Base-by-base conservation (phyloP, 805 yeast species). In the Torulaspora quercuum region DNA sequence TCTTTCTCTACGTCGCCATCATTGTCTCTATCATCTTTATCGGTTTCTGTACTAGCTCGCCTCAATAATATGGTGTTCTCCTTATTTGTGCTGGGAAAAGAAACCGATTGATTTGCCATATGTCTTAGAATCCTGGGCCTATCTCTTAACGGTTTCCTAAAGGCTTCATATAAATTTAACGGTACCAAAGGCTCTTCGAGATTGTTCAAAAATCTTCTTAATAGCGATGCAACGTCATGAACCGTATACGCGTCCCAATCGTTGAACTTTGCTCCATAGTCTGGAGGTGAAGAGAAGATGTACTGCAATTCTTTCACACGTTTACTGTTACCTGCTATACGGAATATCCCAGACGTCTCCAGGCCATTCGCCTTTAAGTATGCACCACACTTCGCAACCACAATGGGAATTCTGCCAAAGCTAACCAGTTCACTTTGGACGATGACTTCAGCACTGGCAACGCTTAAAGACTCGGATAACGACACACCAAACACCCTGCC, bases 351-450 rank as follows among this genome's bases (percentile, higher is more conserved):
- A 58, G 90, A 92, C 1, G 83, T 81, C 20, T 76, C 75, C 20
- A 87, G 67, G 2, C 82, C 95, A 45, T 85, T 77, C 30, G 76
- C 75, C 54, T 92, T 90, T 42, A 92, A 64, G 53, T 65, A 89
- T 0, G 84, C 80, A 1, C 97, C 97, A 64, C 98, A 90, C 49
- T 87, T 83, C 10, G 97, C 97, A n/a, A 92, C 94, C 9, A 92
- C 82, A 11, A 87, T 74, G 0, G 99, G 99, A 12, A 92, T 85
- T 35, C 79, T 70, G 14, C 97, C 98, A 57, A 86, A 92, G 33
- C 80, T 78, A 20, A 83, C 75, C 40, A 79, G 75, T 17, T 79
- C 80, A 44, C 57, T 77, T 76, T 29, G 75, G 60, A 50, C 70
- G 56, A 51, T 72, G 11, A 89, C 95, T 40, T 80, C 79, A 0